Evolutionary conservation across 2,329 filamentous ascomycete genomes (phyloP).

Genomic region (Beauveria sp.): DNA sequence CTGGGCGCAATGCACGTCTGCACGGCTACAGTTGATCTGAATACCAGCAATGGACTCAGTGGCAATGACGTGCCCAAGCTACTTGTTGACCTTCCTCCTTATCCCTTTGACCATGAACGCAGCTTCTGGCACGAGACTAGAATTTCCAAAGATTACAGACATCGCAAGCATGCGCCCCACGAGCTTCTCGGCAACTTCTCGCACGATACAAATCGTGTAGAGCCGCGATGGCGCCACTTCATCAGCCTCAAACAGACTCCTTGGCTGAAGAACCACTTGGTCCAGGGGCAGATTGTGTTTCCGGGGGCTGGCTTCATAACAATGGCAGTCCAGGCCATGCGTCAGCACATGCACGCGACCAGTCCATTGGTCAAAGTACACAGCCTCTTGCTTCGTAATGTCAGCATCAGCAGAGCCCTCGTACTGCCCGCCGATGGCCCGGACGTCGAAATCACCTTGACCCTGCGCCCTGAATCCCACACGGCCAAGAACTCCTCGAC

Average conservation of each 20-base stretch:
- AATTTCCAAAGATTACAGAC: background rate
- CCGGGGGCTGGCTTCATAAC: background rate
- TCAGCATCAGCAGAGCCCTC: background rate
- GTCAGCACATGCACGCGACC: background rate
- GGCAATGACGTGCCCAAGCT: background rate
- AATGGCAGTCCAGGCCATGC: background rate
- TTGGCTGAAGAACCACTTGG: background rate
- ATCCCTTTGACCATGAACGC: background rate
- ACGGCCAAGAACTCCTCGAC: conserved; percentile 10
- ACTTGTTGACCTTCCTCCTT: background rate
- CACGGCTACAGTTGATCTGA: background rate
- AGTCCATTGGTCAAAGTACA: background rate
- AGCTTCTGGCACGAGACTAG: background rate
- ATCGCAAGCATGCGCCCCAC: background rate
- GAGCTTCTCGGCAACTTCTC: background rate
- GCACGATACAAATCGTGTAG: background rate
- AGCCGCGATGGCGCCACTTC: background rate
- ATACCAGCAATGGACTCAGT: background rate
- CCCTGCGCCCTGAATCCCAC: background rate
- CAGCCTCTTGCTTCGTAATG: background rate
- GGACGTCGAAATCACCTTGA: background rate
- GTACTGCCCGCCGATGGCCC: background rate
- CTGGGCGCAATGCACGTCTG: background rate
- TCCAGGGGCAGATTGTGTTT: background rate
- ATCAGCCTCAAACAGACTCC: background rate